A percentile compares a stretch with the other conserved stretches of the same genome.
Conservation (phyloP, 1,284 basidiomycete genomes). For the Marasmius fiardii region DNA sequence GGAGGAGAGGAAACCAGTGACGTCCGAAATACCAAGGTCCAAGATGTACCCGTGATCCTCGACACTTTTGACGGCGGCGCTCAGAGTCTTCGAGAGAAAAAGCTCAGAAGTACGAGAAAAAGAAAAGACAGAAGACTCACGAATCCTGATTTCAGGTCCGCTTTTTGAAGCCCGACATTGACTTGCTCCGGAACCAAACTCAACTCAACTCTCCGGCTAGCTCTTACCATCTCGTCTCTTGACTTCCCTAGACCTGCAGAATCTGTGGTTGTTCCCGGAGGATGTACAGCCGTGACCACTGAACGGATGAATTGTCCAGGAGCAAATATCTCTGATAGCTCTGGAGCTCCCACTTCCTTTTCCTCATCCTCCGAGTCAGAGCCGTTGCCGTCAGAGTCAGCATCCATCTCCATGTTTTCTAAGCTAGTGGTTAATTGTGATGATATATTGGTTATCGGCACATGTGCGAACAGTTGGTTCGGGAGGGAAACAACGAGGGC, state of each 20-base stretch:
- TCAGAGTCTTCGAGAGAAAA: slow-evolving; percentile 53
- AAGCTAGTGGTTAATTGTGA: slow-evolving; percentile 73
- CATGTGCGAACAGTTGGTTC: slow-evolving; percentile 91
- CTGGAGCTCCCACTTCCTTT: slow-evolving; percentile 47
- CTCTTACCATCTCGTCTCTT: slow-evolving; percentile 63
- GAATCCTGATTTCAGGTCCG: slow-evolving; percentile 77
- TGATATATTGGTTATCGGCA: slow-evolving; percentile 96
- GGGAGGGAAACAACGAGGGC: slow-evolving; percentile 92
- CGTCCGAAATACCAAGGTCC: slow-evolving; percentile 75
- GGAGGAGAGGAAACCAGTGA: slow-evolving; percentile 79
- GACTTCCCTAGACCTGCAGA: slow-evolving; percentile 52
- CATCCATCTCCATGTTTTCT: slow-evolving; percentile 58
- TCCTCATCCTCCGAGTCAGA: slow-evolving; percentile 41
- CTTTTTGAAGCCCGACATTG: slow-evolving; percentile 78
- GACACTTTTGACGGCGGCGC: slow-evolving; percentile 77
- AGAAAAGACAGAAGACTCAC: slow-evolving; percentile 37
- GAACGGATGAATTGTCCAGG: slow-evolving; percentile 87
- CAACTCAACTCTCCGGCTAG: slow-evolving; percentile 82
- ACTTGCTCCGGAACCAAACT: slow-evolving; percentile 84
- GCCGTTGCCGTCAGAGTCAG: slow-evolving; percentile 41
- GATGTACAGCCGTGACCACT: slow-evolving; percentile 67
- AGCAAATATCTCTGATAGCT: slow-evolving; percentile 73
- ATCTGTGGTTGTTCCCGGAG: slow-evolving; percentile 54
- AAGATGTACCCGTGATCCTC: slow-evolving; percentile 97
- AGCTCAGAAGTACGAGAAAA: slow-evolving; percentile 11